phyloP scores from a whole-genome alignment of 169 alveolate genomes.

The Theileria luwenshuni region DNA sequence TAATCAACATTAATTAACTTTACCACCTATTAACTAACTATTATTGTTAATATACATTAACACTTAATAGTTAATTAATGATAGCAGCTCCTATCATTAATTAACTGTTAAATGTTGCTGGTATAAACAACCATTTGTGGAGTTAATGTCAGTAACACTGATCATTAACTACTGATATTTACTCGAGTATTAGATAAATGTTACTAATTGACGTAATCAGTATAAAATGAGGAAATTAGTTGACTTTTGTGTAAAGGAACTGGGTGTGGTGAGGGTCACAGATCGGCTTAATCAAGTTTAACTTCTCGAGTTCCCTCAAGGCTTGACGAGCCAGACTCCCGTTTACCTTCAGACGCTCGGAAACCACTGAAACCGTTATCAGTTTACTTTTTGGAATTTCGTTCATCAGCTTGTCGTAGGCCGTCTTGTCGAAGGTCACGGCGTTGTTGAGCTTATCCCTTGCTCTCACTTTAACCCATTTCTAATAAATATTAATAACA shows the following conservation, averaged over 20 bases:
- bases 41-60: too few relatives aligned
- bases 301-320: constrained; percentile 79
- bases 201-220: too few relatives aligned
- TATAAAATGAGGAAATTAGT: too few relatives aligned
- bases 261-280: constrained; percentile 87
- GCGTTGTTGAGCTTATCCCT: constrained; percentile 95
- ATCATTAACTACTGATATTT: too few relatives aligned
- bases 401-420: constrained; percentile 85
- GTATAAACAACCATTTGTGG: too few relatives aligned
- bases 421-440: constrained; percentile 91
- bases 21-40: too few relatives aligned
- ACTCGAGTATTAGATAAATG: too few relatives aligned
- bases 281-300: constrained; percentile 82
- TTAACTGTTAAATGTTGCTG: too few relatives aligned
- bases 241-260: constrained; percentile 80
- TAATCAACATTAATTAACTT: too few relatives aligned
- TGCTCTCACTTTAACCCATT: constrained; percentile 89
- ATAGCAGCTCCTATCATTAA: too few relatives aligned
- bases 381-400: constrained; percentile 91
- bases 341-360: constrained; percentile 90
- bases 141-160: too few relatives aligned
- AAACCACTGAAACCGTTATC: constrained; percentile 89
- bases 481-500: constrained; percentile 64
- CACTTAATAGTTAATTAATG: too few relatives aligned
- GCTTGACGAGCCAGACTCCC: constrained; percentile 90